Conservation (phyloP, 2,329 filamentous ascomycete species). For the Arthrobotrys megalospora region DNA sequence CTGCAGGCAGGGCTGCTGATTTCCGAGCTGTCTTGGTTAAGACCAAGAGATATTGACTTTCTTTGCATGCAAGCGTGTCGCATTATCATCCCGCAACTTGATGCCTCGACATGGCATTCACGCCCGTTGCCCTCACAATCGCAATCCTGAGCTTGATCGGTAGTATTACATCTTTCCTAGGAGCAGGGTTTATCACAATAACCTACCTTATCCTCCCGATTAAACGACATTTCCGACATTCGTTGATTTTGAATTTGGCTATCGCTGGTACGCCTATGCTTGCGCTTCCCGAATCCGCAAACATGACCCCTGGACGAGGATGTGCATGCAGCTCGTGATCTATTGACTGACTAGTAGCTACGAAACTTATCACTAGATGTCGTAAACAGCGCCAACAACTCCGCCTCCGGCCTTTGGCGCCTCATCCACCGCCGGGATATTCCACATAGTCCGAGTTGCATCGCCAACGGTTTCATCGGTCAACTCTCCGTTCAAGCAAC, state of each 20-base stretch:
- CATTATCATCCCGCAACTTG: too few relatives aligned
- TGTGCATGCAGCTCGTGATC: too few relatives aligned
- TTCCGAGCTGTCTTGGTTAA: too few relatives aligned
- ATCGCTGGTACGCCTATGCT: constrained; percentile 44
- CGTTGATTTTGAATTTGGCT: constrained; percentile 58
- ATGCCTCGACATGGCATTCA: constrained; percentile 31
- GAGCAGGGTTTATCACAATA: constrained; percentile 54
- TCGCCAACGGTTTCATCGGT: constrained; percentile 69
- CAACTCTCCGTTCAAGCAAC: constrained; percentile 70
- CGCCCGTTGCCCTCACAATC: constrained; percentile 44
- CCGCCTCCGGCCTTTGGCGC: constrained; percentile 67
- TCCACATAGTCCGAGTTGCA: constrained; percentile 66
- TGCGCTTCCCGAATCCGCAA: too few relatives aligned
- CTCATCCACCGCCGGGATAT: constrained; percentile 65
- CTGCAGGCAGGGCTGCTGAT: too few relatives aligned
- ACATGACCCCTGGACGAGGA: too few relatives aligned
- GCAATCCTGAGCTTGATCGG: constrained; percentile 52
- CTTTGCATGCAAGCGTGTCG: too few relatives aligned
- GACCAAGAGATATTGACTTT: too few relatives aligned
- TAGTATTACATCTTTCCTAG: constrained; percentile 53
- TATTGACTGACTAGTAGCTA: not conserved
- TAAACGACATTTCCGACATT: constrained; percentile 60
- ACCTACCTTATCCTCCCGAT: constrained; percentile 59
- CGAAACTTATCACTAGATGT: constrained; percentile 65
- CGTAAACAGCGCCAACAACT: constrained; percentile 69